Base-by-base conservation (phyloP, 345 rosid species). In the Streptanthus diversifolius region DNA sequence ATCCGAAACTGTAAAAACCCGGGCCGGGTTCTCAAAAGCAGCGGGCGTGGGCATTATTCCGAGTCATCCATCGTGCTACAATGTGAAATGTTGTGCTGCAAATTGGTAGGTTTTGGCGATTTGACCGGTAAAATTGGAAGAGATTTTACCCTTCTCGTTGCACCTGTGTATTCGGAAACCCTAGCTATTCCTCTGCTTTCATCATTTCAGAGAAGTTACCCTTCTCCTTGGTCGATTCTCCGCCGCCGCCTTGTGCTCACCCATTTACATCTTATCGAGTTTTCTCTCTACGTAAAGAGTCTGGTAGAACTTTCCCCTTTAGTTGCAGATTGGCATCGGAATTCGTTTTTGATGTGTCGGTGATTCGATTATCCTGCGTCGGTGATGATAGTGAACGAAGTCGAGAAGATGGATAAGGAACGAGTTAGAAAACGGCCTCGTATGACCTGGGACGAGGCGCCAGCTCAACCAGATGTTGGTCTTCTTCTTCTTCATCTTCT, bases 391-490 rank as follows among this genome's bases (percentile, higher is more conserved):
- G 68, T 30, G 10, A 71, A 61, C 27, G 75, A 75, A 53, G 53
- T 73, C 40, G 82, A 52, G 68, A 76, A 59, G 65, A 74, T 80
- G 87, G 87, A 80, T 69, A 77, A 78, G 74, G 85, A 82, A 68
- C 84, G 85, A 64, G 59, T 70, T 39, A 72, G 86, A 44, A 88
- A 88, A 81, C 89, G 93, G 8, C 89, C 86, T 63, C 85, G 90
- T 48, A 84, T 82, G 66, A 83, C 84, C 13, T 86, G 93, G 93
- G 90, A 88, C 77, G 89, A 80, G 19, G 63, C 83, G 2, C 87
- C 93, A 2, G 71, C 82, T 19, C 83, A 76, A 63, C 81, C 82
- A 10, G 87, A 88, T 83, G 93, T 88, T 70, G 21, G 83, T 80
- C 66, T 8, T 49, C 55, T 44, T 40, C 17, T 18, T 74, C 66